Base-by-base conservation (phyloP, 805 yeast genomes). In the Starmerella ratchasimensis region DNA sequence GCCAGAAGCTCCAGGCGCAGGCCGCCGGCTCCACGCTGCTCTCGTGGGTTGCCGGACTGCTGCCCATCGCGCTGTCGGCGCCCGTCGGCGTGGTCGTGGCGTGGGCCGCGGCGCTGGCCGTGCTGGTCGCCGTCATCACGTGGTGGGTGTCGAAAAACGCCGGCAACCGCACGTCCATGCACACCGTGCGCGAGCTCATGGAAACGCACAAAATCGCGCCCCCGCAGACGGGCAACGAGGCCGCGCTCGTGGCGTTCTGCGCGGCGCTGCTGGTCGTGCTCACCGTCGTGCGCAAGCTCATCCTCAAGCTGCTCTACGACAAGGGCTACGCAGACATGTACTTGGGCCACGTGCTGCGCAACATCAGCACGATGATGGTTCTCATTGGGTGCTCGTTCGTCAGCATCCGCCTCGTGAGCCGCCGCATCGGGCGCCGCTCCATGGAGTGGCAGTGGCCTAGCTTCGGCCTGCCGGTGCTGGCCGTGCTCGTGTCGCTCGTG, bases 401-500 rank as follows among this genome's bases (percentile, higher is more conserved):
- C 11, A 37, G 43, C 14, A 48, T 48, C 22, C 32, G 43, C 31
- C 17, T 39, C 19, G 36, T 46, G 18, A 47, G 48, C 41, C 31
- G 34, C 25, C 18, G 29, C 24, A 36, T 48, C 17, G 42, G 43
- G 45, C 23, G 27, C 20, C 41, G 43, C 15, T 30, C 34, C 28
- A 36, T 41, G 30, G 37, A 25, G 28, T 49, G 54, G 53, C 51
- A 50, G 32, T 50, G 54, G 54, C 44, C 42, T 15, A 22, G 42
- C 15, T 9, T 45, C 18, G 31, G 43, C 11, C 24, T 33, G 11
- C 43, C 46, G 9, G 36, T 39, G 20, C 17, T 34, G 17, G 36
- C 37, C 14, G 31, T 49, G 6, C 28, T 34, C 15, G 18, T 35
- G 11, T 28, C 31, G 14, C 43, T 35, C 23, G 24, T 35, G 3